Base-by-base conservation (phyloP, 2,329 filamentous ascomycete species). In the Scorias spongiosa region DNA sequence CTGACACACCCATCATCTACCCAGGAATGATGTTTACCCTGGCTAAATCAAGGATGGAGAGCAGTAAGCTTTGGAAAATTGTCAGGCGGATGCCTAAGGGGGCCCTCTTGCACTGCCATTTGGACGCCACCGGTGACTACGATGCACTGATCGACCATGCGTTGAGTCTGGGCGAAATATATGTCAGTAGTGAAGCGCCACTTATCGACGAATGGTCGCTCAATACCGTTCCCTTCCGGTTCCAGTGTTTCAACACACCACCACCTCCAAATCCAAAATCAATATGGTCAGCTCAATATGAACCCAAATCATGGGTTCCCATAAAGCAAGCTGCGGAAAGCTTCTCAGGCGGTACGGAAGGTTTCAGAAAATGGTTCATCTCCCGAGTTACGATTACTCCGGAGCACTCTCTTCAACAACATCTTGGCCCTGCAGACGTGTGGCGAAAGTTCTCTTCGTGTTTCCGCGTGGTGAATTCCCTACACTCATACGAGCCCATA, bases 1-100 rank as follows among this genome's bases (percentile, higher is more conserved):
- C 66, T 20, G 70, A 77, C 53, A 12, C 32, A 12, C 72, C 76
- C 48, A 76, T 78, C 51, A 67, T 89, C 42, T 85, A 83, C 58
- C 86, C 86, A 0, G 88, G 88, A 10, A 93, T 94, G 81, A 91
- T 93, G 83, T 95, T 94, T 64, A 80, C 76, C 30, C 71, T 89
- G 30, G 86, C 86, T 53, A 89, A 87, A 62, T 75, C 79, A n/a
- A 76, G 78, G 32, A 93, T 94, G 77, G 85, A 93, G 63, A 71
- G 71, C 52, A 93, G 85, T 11, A 79, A 79, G 56, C 70, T 95
- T 18, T 96, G 86, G 86, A 73, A 78, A 50, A 91, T 95, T 53
- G 74, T 94, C 12, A 75, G 80, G 46, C 74, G 69, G 50, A 86
- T 96, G 83, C 89, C 89, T 26, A 96, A 96, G 62, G 91, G 89